Base-by-base conservation (phyloP, 352 stramenopile genomes). In the Phytophthora fragariaefolia region DNA sequence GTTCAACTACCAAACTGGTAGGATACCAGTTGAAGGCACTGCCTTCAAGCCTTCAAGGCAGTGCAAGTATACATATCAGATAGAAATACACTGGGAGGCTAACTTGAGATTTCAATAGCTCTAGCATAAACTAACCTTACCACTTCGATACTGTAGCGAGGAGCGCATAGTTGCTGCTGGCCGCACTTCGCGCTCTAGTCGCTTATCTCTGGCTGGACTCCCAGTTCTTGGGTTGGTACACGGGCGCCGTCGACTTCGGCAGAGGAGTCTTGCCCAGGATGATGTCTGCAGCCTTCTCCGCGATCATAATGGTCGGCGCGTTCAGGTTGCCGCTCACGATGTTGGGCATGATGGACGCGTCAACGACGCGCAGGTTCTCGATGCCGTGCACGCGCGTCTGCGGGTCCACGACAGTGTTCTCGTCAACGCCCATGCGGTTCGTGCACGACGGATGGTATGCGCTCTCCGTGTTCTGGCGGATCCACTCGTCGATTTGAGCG, bases 301-400 rank as follows among this genome's bases (percentile, higher is more conserved):
- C 95, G 32, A 98, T 77, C 80, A 98, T 97, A 69, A 98, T 96
- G 27, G 93, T 91, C n/a, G 93, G 96, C 1, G 73, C 91, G 72
- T 98, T 98, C 17, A 97, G 81, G 69, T 98, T 98, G 45, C 96
- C 96, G 53, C 92, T 98, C 52, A 97, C 79, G 51, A 98, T 97
- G 69, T 92, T 96, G 38, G 95, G 95, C 82, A 98, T 98, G 63
- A 98, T 92, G 40, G 89, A 97, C 27, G 95, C 93, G 66, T 98
- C 96, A 2, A 95, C 91, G 10, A 98, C 74, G 28, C 91, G 87
- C 32, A 98, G 76, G 52, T 89, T 86, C 23, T 97, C 79, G 17
- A 98, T 46, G 17, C 92, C 93, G 49, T 95, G 84, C 22, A 98
- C 92, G 15, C 79, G 79, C 34, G 94, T 91, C 51, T 82, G 58